Evolutionary conservation across 441 rosid genomes (phyloP).

Genomic region (Bruguiera hainesii): DNA sequence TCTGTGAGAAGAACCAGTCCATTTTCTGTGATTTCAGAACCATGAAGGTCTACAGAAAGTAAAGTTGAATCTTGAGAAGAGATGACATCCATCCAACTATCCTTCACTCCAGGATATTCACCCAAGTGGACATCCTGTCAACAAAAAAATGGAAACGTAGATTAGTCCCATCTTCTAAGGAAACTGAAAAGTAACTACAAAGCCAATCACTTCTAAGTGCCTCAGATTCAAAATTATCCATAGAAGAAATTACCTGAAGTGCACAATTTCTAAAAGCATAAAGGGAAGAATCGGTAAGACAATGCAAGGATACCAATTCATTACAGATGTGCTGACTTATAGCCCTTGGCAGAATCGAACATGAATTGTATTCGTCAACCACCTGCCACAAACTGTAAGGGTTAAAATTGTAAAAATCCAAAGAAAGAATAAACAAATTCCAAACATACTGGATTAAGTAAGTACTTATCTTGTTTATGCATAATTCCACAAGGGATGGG

Average conservation of each 20-base stretch:
- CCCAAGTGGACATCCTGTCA: slow-evolving; percentile 71
- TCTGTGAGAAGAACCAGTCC: slow-evolving; percentile 58
- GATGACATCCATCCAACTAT: slow-evolving; percentile 80
- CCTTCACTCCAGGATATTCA: slow-evolving; percentile 70
- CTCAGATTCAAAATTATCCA: neutral
- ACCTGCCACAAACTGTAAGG: slow-evolving; percentile 42
- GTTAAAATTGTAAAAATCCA: neutral
- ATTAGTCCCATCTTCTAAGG: slow-evolving; percentile 4
- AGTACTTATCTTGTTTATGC: slow-evolving; percentile 50
- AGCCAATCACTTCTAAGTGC: neutral
- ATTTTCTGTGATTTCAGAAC: slow-evolving; percentile 66
- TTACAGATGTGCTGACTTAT: slow-evolving; percentile 81
- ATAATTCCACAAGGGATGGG: slow-evolving; percentile 77
- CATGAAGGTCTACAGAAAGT: slow-evolving; percentile 80
- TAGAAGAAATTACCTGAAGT: slow-evolving; percentile 56
- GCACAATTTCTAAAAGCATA: slow-evolving; percentile 85
- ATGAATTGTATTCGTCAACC: slow-evolving; percentile 45
- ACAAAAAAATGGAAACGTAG: slow-evolving; percentile 13
- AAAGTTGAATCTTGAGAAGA: slow-evolving; percentile 82
- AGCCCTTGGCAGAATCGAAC: slow-evolving; percentile 77
- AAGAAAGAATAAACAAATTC: neutral
- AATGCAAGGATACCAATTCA: slow-evolving; percentile 53
- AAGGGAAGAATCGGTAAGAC: slow-evolving; percentile 42
- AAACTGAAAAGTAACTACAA: neutral
- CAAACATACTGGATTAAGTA: neutral